A percentile compares a stretch with the other conserved stretches of the same genome.
phyloP scores from a whole-genome alignment of 129 eudicot genomes.

The Tagetes patula region DNA sequence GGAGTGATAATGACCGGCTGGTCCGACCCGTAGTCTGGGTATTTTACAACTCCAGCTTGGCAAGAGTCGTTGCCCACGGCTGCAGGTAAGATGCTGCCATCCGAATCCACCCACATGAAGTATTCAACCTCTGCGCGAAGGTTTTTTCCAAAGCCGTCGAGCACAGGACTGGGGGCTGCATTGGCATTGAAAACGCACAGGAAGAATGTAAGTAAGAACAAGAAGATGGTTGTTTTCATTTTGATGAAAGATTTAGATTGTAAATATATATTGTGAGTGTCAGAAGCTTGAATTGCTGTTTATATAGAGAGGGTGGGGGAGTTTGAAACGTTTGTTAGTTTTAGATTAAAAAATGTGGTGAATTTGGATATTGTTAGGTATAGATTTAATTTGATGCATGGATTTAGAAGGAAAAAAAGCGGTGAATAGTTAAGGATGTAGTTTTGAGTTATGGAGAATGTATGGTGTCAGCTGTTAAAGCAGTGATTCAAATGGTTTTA shows the following conservation, averaged over 20 bases:
- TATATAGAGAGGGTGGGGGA: background rate
- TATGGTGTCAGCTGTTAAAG: no score
- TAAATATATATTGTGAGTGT: no score
- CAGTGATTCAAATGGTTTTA: no score
- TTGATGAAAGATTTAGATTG: no score
- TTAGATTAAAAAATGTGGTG: no score
- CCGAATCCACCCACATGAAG: constrained; percentile 19
- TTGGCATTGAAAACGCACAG: background rate
- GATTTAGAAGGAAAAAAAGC: no score
- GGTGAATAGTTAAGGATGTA: no score
- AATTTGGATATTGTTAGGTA: no score
- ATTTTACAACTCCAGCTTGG: constrained; percentile 21
- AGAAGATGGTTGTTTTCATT: constrained; percentile 20
- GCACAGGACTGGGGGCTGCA: constrained; percentile 19
- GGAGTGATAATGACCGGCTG: constrained; percentile 31
- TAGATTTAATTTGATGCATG: no score
- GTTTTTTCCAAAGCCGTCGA: constrained; percentile 25
- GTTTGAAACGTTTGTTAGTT: no score
- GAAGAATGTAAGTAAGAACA: constrained; percentile 11
- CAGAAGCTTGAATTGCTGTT: no score
- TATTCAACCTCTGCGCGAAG: constrained; percentile 33
- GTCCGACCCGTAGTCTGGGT: constrained; percentile 11
- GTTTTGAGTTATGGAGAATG: no score
- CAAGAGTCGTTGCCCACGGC: constrained; percentile 28
- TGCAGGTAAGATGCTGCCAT: constrained; percentile 27